Base-by-base conservation (phyloP, 2,329 filamentous ascomycete genomes). In the Didymellaceae sp. region DNA sequence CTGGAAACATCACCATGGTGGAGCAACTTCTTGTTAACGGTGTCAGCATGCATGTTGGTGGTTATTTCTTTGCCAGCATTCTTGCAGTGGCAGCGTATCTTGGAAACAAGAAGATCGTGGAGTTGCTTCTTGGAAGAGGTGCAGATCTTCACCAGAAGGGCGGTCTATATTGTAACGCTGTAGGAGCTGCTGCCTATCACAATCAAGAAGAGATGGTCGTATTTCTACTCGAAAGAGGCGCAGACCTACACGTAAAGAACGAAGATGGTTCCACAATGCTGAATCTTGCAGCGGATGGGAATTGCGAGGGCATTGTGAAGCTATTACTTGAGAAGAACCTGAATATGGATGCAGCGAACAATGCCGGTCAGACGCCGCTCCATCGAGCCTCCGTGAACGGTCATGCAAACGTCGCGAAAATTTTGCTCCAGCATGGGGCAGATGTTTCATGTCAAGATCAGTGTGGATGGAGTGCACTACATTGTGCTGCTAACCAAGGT, bases 371-470 rank as follows among this genome's bases (percentile, higher is more conserved):
- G 14, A 39, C 33, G 5, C 17, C 28, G 26, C 44, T 47, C 10
- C 25, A 40, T 18, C 1, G n/a, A 21, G 44, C 24, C 2, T 17
- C 22, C 13, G 14, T 14, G n/a, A 26, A 10, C 14, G 35, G 44
- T 5, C 17, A 17, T 20, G 8, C 24, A 4, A 3, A 33, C 20
- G n/a, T 30, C 5, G 35, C 35, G 6, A 34, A 28, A 28, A n/a
- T 47, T 16, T 16, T 47, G 26, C 35, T 47, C n/a, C 35, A 47
- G 8, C 16, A 18, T 5, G 45, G 35, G 6, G 45, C 35, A n/a
- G 14, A 46, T 16, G 6, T n/a, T 10, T 25, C 21, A 18, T 18
- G 33, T 3, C 16, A 39, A 2, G 5, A 7, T n/a, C 2, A 8
- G 5, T n/a, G n/a, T n/a, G 17, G 17, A 4, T 10, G 2, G 2